phyloP scores from a whole-genome alignment of 208 protist species.

The Trypanosoma mega region DNA sequence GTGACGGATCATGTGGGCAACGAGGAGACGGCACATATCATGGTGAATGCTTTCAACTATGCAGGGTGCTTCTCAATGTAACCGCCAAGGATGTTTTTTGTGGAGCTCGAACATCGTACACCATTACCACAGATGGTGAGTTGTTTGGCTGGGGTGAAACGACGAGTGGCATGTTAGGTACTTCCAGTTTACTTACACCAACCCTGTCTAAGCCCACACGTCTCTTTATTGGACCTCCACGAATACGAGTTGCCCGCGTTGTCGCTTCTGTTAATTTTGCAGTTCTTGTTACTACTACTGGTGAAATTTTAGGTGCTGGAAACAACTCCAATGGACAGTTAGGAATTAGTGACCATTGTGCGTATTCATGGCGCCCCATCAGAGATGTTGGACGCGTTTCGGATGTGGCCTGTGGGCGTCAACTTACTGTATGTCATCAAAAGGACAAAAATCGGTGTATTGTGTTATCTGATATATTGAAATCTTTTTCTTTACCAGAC shows the following conservation, averaged over 20 bases:
- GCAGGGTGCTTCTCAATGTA: conserved; percentile 16
- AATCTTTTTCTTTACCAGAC: conserved; percentile 14
- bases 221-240: conserved; percentile 15
- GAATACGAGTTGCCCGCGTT: conserved; percentile 13
- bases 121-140: conserved; percentile 18
- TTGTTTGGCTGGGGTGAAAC: conserved; percentile 28
- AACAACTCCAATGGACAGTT: conserved; percentile 26
- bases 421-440: conserved; percentile 19
- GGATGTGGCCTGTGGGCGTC: conserved; percentile 15
- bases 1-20: conserved; percentile 28
- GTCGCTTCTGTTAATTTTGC: conserved; percentile 22
- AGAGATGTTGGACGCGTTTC: conserved; percentile 23
- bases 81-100: conserved; percentile 21
- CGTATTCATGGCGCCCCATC: conserved; percentile 18
- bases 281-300: conserved; percentile 16
- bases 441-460: conserved; percentile 25
- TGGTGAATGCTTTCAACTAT: conserved; percentile 13
- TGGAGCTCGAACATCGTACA: conserved; percentile 26
- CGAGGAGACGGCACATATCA: conserved; percentile 22
- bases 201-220: conserved; percentile 10
- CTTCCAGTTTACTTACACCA: not conserved
- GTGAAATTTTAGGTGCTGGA: conserved; percentile 21
- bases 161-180: conserved; percentile 21
- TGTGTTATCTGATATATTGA: conserved; percentile 13
- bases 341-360: conserved; percentile 15